Conservation (phyloP, 768 basidiomycete species). For the Boletus rufocinnamomeus region DNA sequence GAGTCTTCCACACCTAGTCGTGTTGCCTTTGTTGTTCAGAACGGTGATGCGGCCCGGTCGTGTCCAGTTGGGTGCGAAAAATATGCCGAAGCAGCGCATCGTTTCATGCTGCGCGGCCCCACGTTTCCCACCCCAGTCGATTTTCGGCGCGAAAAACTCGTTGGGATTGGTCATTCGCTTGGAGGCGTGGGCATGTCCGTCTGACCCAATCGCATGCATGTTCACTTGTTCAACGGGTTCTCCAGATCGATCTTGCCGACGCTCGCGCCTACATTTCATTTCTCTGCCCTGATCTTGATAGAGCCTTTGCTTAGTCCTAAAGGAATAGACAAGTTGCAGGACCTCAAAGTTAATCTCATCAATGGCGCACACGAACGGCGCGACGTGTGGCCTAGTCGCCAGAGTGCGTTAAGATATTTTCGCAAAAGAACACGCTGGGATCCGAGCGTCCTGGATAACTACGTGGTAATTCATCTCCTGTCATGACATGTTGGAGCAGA, state of each 20-base stretch:
- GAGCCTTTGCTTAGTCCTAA: constrained; percentile 65
- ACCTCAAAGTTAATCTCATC: constrained; percentile 46
- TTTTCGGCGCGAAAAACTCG: constrained; percentile 51
- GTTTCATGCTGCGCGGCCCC: constrained; percentile 50
- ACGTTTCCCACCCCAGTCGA: constrained; percentile 44
- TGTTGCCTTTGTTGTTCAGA: background rate
- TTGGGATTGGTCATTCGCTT: constrained; percentile 70
- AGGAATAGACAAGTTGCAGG: constrained; percentile 43
- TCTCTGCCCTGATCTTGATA: constrained; percentile 56
- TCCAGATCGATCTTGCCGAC: constrained; percentile 55
- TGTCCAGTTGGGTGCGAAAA: constrained; percentile 60
- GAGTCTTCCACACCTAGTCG: constrained; percentile 18
- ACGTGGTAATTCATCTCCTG: constrained; percentile 45
- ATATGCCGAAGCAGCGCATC: constrained; percentile 60
- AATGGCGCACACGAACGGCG: constrained; percentile 49
- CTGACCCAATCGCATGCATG: background rate
- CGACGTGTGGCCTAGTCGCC: constrained; percentile 52
- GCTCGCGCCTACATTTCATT: constrained; percentile 45
- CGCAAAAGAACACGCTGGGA: constrained; percentile 51
- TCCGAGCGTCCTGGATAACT: constrained; percentile 49
- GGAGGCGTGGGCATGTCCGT: constrained; percentile 65
- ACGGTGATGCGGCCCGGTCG: background rate
- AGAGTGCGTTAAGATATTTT: constrained; percentile 43
- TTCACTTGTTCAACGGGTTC: constrained; percentile 1
- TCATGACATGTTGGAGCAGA: background rate